Percentiles rank a stretch among this genome's conserved stretches.
Conservation (phyloP, 805 yeast species). For the Wickerhamiella sorbophila region DNA sequence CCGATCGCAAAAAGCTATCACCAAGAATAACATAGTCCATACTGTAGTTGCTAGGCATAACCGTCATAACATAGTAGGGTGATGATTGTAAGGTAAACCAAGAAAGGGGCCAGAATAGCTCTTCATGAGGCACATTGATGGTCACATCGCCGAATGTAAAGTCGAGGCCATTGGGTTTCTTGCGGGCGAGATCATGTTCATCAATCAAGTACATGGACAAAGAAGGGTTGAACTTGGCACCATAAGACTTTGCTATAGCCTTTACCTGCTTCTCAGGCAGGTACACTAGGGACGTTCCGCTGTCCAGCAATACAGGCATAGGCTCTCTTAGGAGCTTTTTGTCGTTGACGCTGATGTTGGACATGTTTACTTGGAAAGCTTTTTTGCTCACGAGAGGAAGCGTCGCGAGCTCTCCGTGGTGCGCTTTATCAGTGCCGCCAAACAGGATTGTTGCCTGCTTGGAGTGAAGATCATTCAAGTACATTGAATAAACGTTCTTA, state of each 20-base stretch:
- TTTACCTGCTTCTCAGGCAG: constrained; percentile 29
- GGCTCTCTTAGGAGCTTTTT: constrained; percentile 3
- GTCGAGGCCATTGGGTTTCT: constrained; percentile 20
- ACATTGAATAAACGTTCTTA: constrained; percentile 47
- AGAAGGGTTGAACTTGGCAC: constrained; percentile 28
- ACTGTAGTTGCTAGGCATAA: constrained; percentile 18
- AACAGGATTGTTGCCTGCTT: constrained; percentile 43
- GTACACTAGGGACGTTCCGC: constrained; percentile 41
- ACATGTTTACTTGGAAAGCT: constrained; percentile 16
- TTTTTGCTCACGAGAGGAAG: constrained; percentile 28
- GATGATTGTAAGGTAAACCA: constrained; percentile 17
- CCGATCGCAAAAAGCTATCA: constrained; percentile 40
- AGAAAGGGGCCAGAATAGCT: constrained; percentile 23
- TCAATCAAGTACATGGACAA: constrained; percentile 31
- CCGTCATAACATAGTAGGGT: constrained; percentile 20
- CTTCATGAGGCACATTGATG: constrained; percentile 33
- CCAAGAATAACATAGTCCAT: constrained; percentile 34
- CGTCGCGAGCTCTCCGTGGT: constrained; percentile 38
- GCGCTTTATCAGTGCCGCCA: constrained; percentile 58
- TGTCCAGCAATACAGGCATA: constrained; percentile 35
- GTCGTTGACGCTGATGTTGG: constrained; percentile 11
- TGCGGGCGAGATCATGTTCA: constrained; percentile 21
- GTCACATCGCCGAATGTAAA: constrained; percentile 39
- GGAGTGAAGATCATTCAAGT: constrained; percentile 31
- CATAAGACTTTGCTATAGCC: constrained; percentile 26